Evolutionary conservation across 1,139 yeast genomes (phyloP).

Genomic region (Blastobotrys arbuscula): DNA sequence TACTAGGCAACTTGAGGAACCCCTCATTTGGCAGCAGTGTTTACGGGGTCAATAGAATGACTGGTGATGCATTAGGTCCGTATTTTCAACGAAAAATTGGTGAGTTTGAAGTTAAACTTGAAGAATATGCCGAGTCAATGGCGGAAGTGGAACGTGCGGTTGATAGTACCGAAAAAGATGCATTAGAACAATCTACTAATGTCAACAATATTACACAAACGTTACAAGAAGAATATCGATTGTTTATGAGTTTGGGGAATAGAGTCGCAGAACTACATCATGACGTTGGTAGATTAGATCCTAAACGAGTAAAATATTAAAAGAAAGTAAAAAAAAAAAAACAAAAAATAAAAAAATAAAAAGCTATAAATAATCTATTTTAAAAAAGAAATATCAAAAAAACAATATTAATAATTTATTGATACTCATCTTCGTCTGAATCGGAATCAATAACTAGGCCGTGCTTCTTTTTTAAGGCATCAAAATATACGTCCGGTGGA

Average conservation of each 20-base stretch:
- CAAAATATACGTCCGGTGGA: conserved; percentile 66
- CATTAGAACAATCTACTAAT: conserved; percentile 34
- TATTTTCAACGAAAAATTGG: conserved; percentile 50
- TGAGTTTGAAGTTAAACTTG: conserved; percentile 51
- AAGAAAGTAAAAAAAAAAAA: background rate
- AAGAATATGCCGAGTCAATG: conserved; percentile 59
- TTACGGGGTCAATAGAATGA: conserved; percentile 11
- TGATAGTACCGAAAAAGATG: conserved; percentile 60
- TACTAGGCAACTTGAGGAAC: conserved; percentile 59
- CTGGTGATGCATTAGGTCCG: conserved; percentile 60
- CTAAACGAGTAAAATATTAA: conserved; percentile 13
- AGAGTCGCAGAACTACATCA: conserved; percentile 86
- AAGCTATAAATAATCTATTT: background rate
- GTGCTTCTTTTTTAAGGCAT: conserved; percentile 4
- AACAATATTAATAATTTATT: background rate
- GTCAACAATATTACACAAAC: conserved; percentile 56
- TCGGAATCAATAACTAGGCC: background rate
- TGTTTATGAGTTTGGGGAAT: conserved; percentile 90
- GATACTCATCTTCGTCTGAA: background rate
- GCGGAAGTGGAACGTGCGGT: conserved; percentile 72
- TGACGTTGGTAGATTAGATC: conserved; percentile 45
- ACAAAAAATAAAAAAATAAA: no score
- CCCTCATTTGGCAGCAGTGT: conserved; percentile 28
- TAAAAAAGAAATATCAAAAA: background rate
- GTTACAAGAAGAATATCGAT: conserved; percentile 70